Base-by-base conservation (phyloP, 2,329 filamentous ascomycete genomes). In the Exophiala bonariae region DNA sequence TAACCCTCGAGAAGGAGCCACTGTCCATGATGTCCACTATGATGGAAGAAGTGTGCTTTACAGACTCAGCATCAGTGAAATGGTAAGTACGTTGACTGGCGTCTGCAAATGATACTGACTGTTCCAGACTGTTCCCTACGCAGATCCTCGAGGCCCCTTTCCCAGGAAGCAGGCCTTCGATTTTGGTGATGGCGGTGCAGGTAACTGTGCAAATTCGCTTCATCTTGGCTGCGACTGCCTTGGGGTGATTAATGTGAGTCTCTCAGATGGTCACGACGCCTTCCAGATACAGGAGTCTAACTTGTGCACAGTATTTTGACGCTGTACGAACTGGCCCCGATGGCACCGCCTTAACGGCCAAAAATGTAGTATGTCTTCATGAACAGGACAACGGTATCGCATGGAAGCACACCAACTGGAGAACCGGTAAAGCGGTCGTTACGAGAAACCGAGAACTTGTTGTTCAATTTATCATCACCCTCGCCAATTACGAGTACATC, bases 121-220 rank as follows among this genome's bases (percentile, higher is more conserved):
- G 8, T 7, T 34, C 8, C n/a, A 37, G 35, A 79, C 79, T 2
- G 82, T 86, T 0, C 82, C 82, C 0, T 88, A 87, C 55, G 82
- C 73, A 3, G 84, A 87, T 57, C 81, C 81, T 1, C 76, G 85
- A 1, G 68, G 75, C 1, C 84, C 83, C 0, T 87, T 80, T 61
- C 81, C 84, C 42, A 76, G 83, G 33, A 88, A 89, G 62, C 80
- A 83, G 43, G 85, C 84, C 1, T 87, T 89, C 57, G 85, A 88
- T 57, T 79, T 88, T 50, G 85, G 85, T 6, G 83, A 88, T 49
- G 81, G 78, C 8, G 85, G 85, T 4, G 79, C 81, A 18, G 85
- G 85, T 2, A 76, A 80, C 39, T 80, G 76, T 38, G 81, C 82
- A 13, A 89, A 89, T 60, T 86, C 86, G 53, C 72, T 88, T 1